Evolutionary conservation across 2,329 filamentous ascomycete species (phyloP).

Genomic region (Curvularia lunata): DNA sequence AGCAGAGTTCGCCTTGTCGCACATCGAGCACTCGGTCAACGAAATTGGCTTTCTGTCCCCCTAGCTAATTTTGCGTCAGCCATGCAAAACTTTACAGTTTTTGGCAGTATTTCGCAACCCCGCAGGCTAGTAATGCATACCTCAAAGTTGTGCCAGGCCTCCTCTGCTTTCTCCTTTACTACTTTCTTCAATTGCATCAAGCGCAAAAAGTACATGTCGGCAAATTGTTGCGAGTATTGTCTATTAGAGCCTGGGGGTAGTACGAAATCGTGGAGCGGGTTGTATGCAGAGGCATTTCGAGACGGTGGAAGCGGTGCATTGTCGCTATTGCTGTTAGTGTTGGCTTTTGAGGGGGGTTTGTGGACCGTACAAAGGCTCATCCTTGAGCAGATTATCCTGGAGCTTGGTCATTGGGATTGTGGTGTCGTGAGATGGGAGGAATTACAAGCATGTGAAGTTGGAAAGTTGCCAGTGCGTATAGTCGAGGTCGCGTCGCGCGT

Average conservation of each 20-base stretch:
- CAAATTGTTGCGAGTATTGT: conserved; percentile 93
- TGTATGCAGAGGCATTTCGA: conserved; percentile 65
- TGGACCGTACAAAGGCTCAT: conserved; percentile 39
- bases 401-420: conserved; percentile 21
- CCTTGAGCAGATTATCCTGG: conserved; percentile 36
- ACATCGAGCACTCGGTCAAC: conserved; percentile 94
- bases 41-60: conserved; percentile 73
- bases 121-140: conserved; percentile 46
- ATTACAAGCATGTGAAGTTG: conserved; percentile 10
- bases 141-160: conserved; percentile 77
- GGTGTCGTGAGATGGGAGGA: neutral
- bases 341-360: neutral
- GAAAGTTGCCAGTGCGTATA: conserved; percentile 16
- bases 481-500: conserved; percentile 28
- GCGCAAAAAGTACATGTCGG: conserved; percentile 95
- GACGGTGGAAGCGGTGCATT: conserved; percentile 31
- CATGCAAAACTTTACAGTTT: neutral
- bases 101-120: neutral
- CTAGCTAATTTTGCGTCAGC: conserved; percentile 58
- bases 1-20: conserved; percentile 92
- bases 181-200: conserved; percentile 85
- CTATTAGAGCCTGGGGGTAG: conserved; percentile 68
- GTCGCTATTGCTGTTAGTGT: conserved; percentile 30
- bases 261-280: conserved; percentile 74
- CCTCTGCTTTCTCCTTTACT: conserved; percentile 74